phyloP scores from a whole-genome alignment of 2,329 filamentous ascomycete species.

The Tricladium varicosporioides region DNA sequence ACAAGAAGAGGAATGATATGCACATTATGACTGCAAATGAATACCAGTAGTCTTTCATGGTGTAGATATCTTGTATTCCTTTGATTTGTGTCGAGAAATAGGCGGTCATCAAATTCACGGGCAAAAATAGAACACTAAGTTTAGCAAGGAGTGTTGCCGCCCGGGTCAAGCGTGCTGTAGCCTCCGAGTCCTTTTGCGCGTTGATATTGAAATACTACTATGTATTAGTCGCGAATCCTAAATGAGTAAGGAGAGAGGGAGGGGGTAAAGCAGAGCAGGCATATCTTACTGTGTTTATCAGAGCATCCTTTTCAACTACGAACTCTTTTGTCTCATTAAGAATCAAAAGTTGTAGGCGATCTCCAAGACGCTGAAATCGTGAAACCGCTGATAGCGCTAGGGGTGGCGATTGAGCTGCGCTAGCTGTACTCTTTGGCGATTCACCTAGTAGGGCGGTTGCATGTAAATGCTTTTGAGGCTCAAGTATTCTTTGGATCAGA shows the following conservation, averaged over 20 bases:
- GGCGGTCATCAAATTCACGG: constrained; percentile 70
- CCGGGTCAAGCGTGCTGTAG: constrained; percentile 68
- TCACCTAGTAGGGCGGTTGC: background rate
- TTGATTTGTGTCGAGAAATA: constrained; percentile 70
- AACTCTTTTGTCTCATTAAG: constrained; percentile 61
- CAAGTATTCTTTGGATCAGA: constrained; percentile 57
- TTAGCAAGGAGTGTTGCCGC: constrained; percentile 73
- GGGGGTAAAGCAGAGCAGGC: no score
- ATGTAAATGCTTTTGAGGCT: constrained; percentile 16
- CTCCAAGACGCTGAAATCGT: constrained; percentile 57
- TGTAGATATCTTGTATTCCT: constrained; percentile 56
- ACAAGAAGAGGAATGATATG: constrained; percentile 56
- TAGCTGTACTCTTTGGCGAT: constrained; percentile 30
- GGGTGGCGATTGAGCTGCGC: constrained; percentile 25
- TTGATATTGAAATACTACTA: constrained; percentile 73
- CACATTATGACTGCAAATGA: constrained; percentile 62
- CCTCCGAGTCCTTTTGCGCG: constrained; percentile 70
- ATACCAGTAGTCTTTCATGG: constrained; percentile 63
- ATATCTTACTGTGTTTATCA: constrained; percentile 59
- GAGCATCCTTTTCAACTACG: constrained; percentile 66
- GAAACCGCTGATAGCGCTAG: constrained; percentile 48
- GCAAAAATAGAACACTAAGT: constrained; percentile 72
- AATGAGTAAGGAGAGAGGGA: background rate
- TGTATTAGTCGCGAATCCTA: constrained; percentile 14
- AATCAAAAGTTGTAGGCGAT: constrained; percentile 59